Percentiles rank a stretch among this genome's conserved stretches.
These are phyloP conservation scores for Coemansia sp. DNA, from an alignment of 192 early-diverging fungal species.

Conservation along the genomic window DNA sequence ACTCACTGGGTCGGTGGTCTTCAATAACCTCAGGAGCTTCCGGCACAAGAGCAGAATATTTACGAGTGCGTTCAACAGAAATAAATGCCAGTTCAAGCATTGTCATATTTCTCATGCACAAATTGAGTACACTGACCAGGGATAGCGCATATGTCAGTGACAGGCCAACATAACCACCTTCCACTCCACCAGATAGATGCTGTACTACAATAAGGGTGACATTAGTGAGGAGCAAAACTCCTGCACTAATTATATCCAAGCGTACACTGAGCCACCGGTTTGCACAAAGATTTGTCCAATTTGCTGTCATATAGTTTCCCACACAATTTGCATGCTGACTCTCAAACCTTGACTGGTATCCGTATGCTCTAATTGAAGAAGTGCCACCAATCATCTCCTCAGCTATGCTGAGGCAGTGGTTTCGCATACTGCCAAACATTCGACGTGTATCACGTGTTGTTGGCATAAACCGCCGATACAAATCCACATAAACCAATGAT, in stretches of 20 bases:
- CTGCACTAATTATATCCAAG: conserved; percentile 67
- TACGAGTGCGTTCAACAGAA: conserved; percentile 49
- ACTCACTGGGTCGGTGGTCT: conserved; percentile 16
- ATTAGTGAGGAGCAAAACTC: conserved; percentile 67
- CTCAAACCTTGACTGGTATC: conserved; percentile 69
- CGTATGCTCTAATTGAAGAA: conserved; percentile 80
- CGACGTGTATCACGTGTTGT: conserved; percentile 79
- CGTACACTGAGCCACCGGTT: conserved; percentile 73
- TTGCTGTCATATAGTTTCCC: conserved; percentile 69
- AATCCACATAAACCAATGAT: conserved; percentile 61
- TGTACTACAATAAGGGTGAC: conserved; percentile 63
- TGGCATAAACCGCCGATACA: conserved; percentile 67
- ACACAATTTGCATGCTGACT: conserved; percentile 55
- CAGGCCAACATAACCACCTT: conserved; percentile 65
- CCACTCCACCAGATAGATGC: conserved; percentile 20
- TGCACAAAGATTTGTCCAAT: conserved; percentile 65
- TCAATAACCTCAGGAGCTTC: conserved; percentile 42
- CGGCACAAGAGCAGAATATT: background rate
- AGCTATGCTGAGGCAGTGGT: conserved; percentile 72
- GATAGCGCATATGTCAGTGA: conserved; percentile 73
- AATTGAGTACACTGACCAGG: conserved; percentile 69
- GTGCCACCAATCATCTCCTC: conserved; percentile 71
- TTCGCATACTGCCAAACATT: conserved; percentile 71
- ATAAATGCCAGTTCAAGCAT: conserved; percentile 60
- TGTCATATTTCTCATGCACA: conserved; percentile 67